A percentile compares a stretch with the other conserved stretches of the same genome.
phyloP scores from a whole-genome alignment of 208 protist species.

The Leishmania turanica region DNA sequence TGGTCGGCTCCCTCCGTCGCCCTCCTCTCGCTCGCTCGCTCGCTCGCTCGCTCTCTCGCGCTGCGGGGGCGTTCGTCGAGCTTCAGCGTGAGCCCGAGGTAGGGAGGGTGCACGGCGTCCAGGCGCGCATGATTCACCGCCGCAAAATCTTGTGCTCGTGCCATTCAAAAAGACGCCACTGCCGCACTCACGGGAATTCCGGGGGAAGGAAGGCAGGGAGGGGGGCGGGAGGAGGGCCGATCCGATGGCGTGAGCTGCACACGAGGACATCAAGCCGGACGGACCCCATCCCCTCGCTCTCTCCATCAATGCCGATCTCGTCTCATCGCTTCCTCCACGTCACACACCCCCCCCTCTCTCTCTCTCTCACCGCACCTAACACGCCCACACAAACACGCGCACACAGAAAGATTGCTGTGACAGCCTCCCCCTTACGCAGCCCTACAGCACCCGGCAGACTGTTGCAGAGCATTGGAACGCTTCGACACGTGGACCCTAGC shows the following conservation, averaged over 20 bases:
- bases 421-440: neutral
- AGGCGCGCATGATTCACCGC: too few species aligned
- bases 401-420: neutral
- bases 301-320: neutral
- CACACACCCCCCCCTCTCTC: neutral
- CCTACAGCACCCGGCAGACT: neutral
- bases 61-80: too few species aligned
- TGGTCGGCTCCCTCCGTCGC: too few species aligned
- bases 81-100: neutral
- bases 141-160: neutral
- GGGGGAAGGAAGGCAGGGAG: too few species aligned
- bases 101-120: neutral
- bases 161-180: neutral
- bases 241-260: too few species aligned
- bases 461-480: neutral
- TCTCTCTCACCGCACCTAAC: neutral
- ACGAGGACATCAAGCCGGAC: too few species aligned
- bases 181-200: neutral
- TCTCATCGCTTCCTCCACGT: neutral
- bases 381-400: neutral
- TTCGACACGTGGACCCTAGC: neutral
- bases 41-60: too few species aligned
- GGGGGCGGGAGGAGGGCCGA: too few species aligned
- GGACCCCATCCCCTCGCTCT: neutral
- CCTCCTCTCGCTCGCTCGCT: too few species aligned